phyloP scores from a whole-genome alignment of 1,284 basidiomycete species.

The Cutaneotrichosporon arboriforme region DNA sequence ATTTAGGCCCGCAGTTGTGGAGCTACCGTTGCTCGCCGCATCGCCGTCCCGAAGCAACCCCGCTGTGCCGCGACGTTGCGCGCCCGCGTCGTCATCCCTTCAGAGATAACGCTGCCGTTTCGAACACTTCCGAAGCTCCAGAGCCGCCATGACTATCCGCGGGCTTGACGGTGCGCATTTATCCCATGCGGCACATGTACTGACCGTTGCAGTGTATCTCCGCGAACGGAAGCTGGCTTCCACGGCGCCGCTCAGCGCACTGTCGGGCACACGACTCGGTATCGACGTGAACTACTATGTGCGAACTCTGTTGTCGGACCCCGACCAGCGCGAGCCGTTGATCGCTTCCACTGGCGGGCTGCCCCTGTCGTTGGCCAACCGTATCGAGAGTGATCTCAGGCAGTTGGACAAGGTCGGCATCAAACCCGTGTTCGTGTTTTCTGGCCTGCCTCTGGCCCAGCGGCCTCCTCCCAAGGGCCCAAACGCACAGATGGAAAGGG shows the following conservation, averaged over 20 bases:
- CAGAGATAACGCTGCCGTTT: too few relatives aligned
- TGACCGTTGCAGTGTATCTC: constrained; percentile 60
- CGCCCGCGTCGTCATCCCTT: too few relatives aligned
- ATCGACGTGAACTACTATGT: constrained; percentile 95
- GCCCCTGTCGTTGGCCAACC: constrained; percentile 73
- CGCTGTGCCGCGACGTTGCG: too few relatives aligned
- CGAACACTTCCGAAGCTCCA: too few relatives aligned
- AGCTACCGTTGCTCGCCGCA: too few relatives aligned
- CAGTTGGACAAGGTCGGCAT: constrained; percentile 83
- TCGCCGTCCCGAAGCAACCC: too few relatives aligned
- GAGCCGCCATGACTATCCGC: constrained; percentile 32
- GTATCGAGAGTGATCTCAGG: constrained; percentile 88
- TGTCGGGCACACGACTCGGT: constrained; percentile 88
- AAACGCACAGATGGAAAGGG: constrained; percentile 54
- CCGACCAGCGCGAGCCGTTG: constrained; percentile 74
- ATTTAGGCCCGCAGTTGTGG: too few relatives aligned
- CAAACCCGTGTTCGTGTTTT: constrained; percentile 97
- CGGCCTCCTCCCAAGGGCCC: constrained; percentile 59
- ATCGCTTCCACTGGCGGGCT: constrained; percentile 90
- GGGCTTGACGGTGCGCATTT: constrained; percentile 38
- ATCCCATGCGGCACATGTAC: too few relatives aligned
- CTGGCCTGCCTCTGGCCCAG: constrained; percentile 60
- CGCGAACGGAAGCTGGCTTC: constrained; percentile 80
- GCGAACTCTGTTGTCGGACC: constrained; percentile 67
- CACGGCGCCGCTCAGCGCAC: constrained; percentile 70